A percentile compares a stretch with the other conserved stretches of the same genome.
Evolutionary conservation across 108 stramenopile genomes (phyloP).

Genomic region (Skeletonema grethae): DNA sequence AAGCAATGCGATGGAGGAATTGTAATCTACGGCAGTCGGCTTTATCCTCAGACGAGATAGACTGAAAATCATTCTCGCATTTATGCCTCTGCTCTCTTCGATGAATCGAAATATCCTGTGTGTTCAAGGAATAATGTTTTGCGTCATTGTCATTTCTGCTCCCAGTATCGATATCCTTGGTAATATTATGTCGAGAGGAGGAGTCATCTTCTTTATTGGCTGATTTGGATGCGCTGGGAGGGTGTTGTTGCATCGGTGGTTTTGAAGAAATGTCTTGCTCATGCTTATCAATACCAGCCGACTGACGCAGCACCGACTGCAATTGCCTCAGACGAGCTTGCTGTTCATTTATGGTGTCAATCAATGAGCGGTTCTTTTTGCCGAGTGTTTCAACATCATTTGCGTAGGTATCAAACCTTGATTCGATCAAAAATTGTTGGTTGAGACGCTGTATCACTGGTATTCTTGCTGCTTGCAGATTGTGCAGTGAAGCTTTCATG

Average conservation of each 20-base stretch:
- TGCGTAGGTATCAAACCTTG: slow-evolving; percentile 1
- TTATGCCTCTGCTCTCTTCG: not conserved
- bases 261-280: not conserved
- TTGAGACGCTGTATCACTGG: slow-evolving; percentile 17
- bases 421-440: slow-evolving; percentile 19
- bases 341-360: too few species aligned
- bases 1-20: slow-evolving; percentile 33
- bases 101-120: not conserved
- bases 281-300: not conserved
- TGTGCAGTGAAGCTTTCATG: not conserved
- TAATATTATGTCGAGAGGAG: too few species aligned
- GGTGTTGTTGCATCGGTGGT: too few species aligned
- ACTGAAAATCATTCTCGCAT: not conserved
- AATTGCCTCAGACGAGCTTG: too few species aligned
- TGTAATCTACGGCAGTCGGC: slow-evolving; percentile 10
- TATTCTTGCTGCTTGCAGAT: slow-evolving; percentile 9
- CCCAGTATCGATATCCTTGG: too few species aligned
- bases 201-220: too few species aligned
- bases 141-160: not conserved
- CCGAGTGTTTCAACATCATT: not conserved
- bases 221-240: too few species aligned
- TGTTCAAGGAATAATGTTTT: not conserved
- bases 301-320: too few species aligned
- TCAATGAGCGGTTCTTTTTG: too few species aligned
- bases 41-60: slow-evolving; percentile 11